Evolutionary conservation across 2,329 filamentous ascomycete genomes (phyloP), one percentile per base, ranked within the genome.

Genomic region (Aspergillus novofumigatus): DNA sequence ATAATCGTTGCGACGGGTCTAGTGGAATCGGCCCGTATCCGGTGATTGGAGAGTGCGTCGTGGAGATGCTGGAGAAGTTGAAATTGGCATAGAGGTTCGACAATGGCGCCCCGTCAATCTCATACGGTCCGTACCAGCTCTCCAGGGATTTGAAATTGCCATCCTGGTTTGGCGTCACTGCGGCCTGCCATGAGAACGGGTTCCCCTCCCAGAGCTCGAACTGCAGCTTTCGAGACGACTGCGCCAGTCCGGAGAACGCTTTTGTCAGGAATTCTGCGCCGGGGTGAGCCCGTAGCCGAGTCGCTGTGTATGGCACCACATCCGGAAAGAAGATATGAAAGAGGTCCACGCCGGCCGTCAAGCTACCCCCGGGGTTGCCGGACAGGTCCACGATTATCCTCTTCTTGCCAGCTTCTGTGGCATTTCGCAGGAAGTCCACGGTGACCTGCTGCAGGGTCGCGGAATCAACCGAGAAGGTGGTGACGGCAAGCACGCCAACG

Each of bases 301-400:
- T 77, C 8, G 75, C 78, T 49, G 73, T 78, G 62, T 77, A 81
- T 3, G 77, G 75, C 5, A 72, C 67, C 1, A 69, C 65, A 4
- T 70, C 62, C 0, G 82, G 83, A 67, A 84, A 84, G 48, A 85
- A 76, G 62, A 83, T 79, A 35, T 77, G 77, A 65, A 86, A 86
- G 0, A 80, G 63, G 47, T 81, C 78, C 48, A 76, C 77, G 1
- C 78, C 80, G 7, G 78, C 74, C 7, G 74, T 63, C 14, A 83
- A 66, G 48, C 71, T 70, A 1, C 87, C 86, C 42, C 86, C 87
- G 0, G 75, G 76, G 61, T 90, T 90, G 2, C 75, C 78, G 3
- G 82, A 79, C 6, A 89, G 66, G 60, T 90, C 87, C 57, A 90
- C 81, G 29, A 90, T 77, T 4, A 90, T 75, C 67, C 83, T 86